Base-by-base conservation (phyloP, 768 basidiomycete genomes). In the Amanita exitialis region DNA sequence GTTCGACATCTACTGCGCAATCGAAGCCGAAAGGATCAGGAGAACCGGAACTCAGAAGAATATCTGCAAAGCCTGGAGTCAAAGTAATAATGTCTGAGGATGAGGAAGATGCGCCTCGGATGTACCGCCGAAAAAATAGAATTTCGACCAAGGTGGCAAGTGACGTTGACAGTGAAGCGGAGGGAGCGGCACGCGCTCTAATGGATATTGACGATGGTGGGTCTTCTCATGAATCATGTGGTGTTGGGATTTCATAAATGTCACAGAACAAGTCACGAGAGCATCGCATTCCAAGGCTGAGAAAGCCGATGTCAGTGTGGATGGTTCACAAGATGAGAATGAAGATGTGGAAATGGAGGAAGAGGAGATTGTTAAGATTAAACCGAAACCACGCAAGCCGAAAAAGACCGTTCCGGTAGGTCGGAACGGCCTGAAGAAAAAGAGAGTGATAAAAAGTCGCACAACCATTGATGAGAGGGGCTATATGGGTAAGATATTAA, bases 151-250 rank as follows among this genome's bases (percentile, higher is more conserved):
- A 56, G 44, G 54, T 56, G 30, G 54, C 57, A 30, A 65, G 61
- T 41, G 57, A 58, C 48, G 57, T 61, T 28, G 72, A 70, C 56
- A 62, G 64, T 2, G 69, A 71, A 23, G 70, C 69, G 7, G 76
- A 80, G 52, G 67, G 71, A 13, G 77, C 76, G 8, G 66, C 69
- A 9, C 69, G 69, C 38, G 82, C 77, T 8, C 75, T 87, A 70
- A 86, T 87, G 85, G 86, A 89, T 46, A 74, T 87, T 49, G 85
- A 86, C 51, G 86, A 88, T 58, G 79, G 86, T 83, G 54, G 13
- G 68, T 21, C 39, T 12, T 13, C 2, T 36, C 12, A 43, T 20
- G 12, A 5, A 16, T 25, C 6, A n/a, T 16, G n/a, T 42, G 37
- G 15, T n/a, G n/a, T n/a, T 42, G 37, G 10, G 12, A 30, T 16